These are phyloP conservation scores for Ceratocystis colombiana DNA, from an alignment of 2,329 filamentous ascomycete genomes.

Conservation along the genomic window DNA sequence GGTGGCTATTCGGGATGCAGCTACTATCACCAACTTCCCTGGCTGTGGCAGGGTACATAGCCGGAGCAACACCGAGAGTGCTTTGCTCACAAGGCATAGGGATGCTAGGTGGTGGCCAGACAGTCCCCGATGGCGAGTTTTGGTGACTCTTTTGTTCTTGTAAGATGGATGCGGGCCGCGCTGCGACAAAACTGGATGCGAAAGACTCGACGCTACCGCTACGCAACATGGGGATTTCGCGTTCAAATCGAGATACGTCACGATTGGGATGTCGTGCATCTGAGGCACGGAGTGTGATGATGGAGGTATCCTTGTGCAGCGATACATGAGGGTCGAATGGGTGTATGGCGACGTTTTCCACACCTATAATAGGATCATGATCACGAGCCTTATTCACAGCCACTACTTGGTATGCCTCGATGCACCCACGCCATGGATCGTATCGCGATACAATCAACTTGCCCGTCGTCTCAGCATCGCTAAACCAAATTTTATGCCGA, in stretches of 20 bases:
- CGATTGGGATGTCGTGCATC: constrained; percentile 34
- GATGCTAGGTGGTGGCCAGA: constrained; percentile 68
- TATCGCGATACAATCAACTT: constrained; percentile 69
- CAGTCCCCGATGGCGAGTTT: constrained; percentile 39
- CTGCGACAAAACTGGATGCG: constrained; percentile 59
- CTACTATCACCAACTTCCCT: not conserved
- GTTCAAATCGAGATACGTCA: constrained; percentile 32
- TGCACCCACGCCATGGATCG: constrained; percentile 59
- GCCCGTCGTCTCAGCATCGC: constrained; percentile 61
- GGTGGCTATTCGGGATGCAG: constrained; percentile 7
- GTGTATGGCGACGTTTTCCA: constrained; percentile 45
- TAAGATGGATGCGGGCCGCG: constrained; percentile 38
- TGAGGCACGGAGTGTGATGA: constrained; percentile 39
- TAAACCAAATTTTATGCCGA: constrained; percentile 74
- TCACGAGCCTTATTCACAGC: constrained; percentile 40
- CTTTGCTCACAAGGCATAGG: constrained; percentile 40
- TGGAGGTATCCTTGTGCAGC: constrained; percentile 64
- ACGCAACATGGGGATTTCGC: constrained; percentile 45
- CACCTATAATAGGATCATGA: not conserved
- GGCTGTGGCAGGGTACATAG: constrained; percentile 7
- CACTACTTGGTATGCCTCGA: constrained; percentile 69
- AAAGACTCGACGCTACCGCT: constrained; percentile 41
- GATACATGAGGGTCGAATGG: constrained; percentile 59
- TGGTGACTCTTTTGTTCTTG: constrained; percentile 30
- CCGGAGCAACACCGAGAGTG: constrained; percentile 2